phyloP scores from a whole-genome alignment of 306 rosid genomes.

The Abrus pulchellus region DNA sequence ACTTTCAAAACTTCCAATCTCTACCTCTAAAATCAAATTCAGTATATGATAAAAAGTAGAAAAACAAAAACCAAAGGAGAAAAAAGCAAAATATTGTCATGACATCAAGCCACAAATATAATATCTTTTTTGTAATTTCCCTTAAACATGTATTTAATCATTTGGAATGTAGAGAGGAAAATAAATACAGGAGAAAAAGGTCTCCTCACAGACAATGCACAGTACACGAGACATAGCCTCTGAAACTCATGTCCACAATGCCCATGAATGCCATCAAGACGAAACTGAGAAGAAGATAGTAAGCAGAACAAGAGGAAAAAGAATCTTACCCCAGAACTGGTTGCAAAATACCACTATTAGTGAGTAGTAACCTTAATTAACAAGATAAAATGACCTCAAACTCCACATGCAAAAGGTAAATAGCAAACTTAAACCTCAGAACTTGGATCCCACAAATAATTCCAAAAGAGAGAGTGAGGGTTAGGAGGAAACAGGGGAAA shows the following conservation, averaged over 20 bases:
- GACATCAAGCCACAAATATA: background rate
- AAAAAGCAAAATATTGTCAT: background rate
- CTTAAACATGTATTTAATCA: background rate
- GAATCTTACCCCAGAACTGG: slow-evolving; percentile 42
- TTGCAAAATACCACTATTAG: slow-evolving; percentile 26
- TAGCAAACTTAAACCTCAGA: slow-evolving; percentile 44
- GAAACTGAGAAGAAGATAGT: slow-evolving; percentile 31
- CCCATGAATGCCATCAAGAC: background rate
- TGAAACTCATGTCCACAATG: slow-evolving; percentile 9
- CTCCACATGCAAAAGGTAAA: slow-evolving; percentile 64
- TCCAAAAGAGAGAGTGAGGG: background rate
- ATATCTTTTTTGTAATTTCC: background rate
- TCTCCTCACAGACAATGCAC: background rate
- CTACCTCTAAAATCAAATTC: background rate
- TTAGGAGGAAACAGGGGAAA: slow-evolving; percentile 47
- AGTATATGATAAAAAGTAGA: background rate
- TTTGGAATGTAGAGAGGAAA: background rate
- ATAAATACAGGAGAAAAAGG: background rate
- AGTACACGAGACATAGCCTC: background rate
- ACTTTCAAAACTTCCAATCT: background rate
- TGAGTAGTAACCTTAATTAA: background rate
- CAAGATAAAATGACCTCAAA: slow-evolving; percentile 58
- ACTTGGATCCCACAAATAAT: slow-evolving; percentile 45
- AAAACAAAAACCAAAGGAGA: too few species aligned
- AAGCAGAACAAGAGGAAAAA: slow-evolving; percentile 41